Base-by-base conservation (phyloP, 768 basidiomycete species). In the Naematelia encephala region DNA sequence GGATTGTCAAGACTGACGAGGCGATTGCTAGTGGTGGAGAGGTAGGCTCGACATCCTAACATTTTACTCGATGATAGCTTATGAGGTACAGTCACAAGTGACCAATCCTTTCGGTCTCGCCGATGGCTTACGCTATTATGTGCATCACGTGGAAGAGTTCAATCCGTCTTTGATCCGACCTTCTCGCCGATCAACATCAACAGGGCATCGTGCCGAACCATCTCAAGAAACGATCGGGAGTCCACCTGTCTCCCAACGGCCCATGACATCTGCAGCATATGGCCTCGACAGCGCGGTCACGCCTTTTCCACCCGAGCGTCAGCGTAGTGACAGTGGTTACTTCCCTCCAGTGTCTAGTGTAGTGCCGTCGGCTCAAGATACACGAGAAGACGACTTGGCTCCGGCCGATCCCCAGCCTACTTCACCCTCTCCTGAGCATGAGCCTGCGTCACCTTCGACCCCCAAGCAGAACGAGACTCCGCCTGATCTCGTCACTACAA, bases 91-190 rank as follows among this genome's bases (percentile, higher is more conserved):
- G 57, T 50, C 54, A 28, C 26, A 60, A 2, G 54, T 54, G 1
- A 57, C 64, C 2, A 77, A 77, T 56, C 75, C 75, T 2, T 75
- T 66, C 44, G 73, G 75, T 25, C 66, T 77, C 8, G 73, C 75
- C 3, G 73, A 73, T 34, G 75, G 75, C 0, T 51, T 77, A 22
- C 62, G 69, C 8, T 77, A 70, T 56, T 73, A 66, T 54, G 67
- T 66, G 19, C 70, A 74, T 23, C 61, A 66, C 25, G 74, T 76
- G 5, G 72, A 76, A 48, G 67, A 68, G 27, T 74, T 68, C 52
- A 66, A 64, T 19, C 70, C 72, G 0, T 28, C 59, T 14, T 42
- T 60, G 1, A 23, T 54, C 16, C 60, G 57, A 46, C 54, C 51
- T 13, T 43, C 63, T 21, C 47, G 68, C 13, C 54, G 66, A 25